Evolutionary conservation across 768 basidiomycete species (phyloP).

Genomic region (Baorangia bicolor): DNA sequence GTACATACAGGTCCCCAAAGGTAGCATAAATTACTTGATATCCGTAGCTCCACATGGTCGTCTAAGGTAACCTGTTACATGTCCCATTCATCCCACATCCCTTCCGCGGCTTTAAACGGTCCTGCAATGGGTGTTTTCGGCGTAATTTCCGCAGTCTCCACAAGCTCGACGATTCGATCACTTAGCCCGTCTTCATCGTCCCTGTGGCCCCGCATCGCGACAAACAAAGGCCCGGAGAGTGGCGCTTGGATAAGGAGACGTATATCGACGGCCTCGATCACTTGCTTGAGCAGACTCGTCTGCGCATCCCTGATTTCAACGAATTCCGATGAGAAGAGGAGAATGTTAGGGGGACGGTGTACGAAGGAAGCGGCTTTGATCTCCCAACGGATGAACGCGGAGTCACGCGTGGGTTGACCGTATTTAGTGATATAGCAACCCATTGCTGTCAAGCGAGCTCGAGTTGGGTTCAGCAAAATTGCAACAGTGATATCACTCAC

Average conservation of each 20-base stretch:
- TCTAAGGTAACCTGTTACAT: constrained; percentile 37
- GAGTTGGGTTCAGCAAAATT: neutral
- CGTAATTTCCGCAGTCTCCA: constrained; percentile 63
- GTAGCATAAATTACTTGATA: constrained; percentile 15
- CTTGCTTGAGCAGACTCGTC: constrained; percentile 74
- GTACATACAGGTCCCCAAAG: constrained; percentile 13
- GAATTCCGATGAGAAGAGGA: constrained; percentile 73
- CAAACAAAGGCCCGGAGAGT: constrained; percentile 46
- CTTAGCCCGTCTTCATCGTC: constrained; percentile 57
- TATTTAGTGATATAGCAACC: constrained; percentile 76
- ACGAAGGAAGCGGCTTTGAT: constrained; percentile 61
- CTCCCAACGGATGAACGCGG: constrained; percentile 77
- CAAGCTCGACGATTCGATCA: constrained; percentile 65
- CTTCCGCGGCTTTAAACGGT: constrained; percentile 16
- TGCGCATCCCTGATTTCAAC: constrained; percentile 68
- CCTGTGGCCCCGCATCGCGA: constrained; percentile 61
- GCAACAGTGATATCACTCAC: constrained; percentile 38
- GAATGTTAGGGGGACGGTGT: constrained; percentile 57
- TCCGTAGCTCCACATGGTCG: neutral
- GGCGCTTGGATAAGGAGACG: constrained; percentile 54
- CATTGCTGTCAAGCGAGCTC: constrained; percentile 45
- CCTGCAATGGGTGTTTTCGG: constrained; percentile 32
- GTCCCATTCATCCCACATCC: constrained; percentile 75
- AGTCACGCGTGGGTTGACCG: constrained; percentile 61
- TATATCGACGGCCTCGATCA: constrained; percentile 73